Conservation (phyloP, 208 protist species). For the Trypanosoma avium region DNA sequence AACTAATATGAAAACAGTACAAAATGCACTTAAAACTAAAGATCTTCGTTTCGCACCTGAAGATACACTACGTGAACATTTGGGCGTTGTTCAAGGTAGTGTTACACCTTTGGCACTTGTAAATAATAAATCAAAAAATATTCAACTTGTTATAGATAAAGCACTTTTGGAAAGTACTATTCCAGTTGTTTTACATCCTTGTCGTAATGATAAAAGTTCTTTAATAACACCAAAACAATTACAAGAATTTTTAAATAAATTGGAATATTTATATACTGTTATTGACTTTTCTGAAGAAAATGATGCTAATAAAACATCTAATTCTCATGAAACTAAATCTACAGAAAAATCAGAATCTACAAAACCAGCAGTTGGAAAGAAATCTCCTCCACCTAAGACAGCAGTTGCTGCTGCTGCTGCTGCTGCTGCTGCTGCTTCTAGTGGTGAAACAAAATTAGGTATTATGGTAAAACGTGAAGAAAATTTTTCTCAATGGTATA, state of each 20-base stretch:
- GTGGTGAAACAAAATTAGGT: conserved; percentile 84
- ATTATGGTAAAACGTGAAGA: conserved; percentile 88
- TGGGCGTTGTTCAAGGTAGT: conserved; percentile 69
- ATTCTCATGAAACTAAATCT: conserved; percentile 9
- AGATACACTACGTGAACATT: conserved; percentile 62
- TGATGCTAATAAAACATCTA: conserved; percentile 10
- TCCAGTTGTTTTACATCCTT: conserved; percentile 74
- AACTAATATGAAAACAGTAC: conserved; percentile 80
- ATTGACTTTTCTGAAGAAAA: conserved; percentile 59
- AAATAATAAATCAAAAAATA: conserved; percentile 66
- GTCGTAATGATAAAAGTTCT: conserved; percentile 81
- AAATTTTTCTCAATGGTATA: conserved; percentile 97
- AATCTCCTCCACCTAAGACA: conserved; percentile 1
- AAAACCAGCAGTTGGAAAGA: conserved; percentile 25
- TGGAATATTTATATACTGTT: conserved; percentile 64
- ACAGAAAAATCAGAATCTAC: conserved; percentile 27
- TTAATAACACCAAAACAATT: conserved; percentile 71
- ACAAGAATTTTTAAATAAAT: conserved; percentile 52
- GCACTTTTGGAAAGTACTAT: conserved; percentile 35
- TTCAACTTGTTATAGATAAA: conserved; percentile 80
- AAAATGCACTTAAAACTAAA: conserved; percentile 65
- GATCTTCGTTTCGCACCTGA: conserved; percentile 81
- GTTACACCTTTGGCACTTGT: conserved; percentile 88
- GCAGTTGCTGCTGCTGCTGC: conserved; percentile 12
- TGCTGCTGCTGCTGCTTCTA: not conserved